Evolutionary conservation across 2,329 filamentous ascomycete genomes (phyloP), one percentile per base, ranked within the genome.

Genomic region (Beauveria caledonica): DNA sequence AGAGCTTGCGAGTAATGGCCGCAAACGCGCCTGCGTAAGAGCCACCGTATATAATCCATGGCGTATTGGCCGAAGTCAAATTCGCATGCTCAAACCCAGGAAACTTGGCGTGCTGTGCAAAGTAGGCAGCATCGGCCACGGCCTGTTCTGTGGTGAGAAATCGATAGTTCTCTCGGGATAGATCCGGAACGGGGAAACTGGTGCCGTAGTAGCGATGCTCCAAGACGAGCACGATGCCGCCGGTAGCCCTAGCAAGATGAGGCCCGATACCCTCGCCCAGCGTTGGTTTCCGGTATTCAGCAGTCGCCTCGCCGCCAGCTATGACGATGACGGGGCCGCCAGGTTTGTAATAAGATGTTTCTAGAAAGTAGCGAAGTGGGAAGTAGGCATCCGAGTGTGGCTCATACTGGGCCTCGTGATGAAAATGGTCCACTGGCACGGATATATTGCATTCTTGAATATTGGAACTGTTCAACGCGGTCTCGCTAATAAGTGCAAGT

Each of bases 201-300:
- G 78, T 80, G 60, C 91, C 91, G 69, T 96, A 96, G 77, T 95
- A 96, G 39, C 91, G 85, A 69, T 96, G 91, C 74, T 96, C 91
- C 2, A 96, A 80, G 45, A 95, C 82, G 1, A 96, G 87, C 2
- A 86, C 90, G 21, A 95, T 74, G 1, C 91, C 91, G 60, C 85
- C 77, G 0, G 88, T 90, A 1, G 87, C 87, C 65, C 86, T 76
- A 5, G 87, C 82, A 23, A 96, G 78, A 64, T 89, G 81, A 36
- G 85, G 79, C 0, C 90, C 78, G 54, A 96, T 87, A 55, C 91
- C 91, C 70, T 93, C 89, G 65, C 91, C 83, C 9, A 96, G 74
- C 68, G 82, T 92, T 0, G 82, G 80, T 19, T 94, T 74, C 13
- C 90, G 80, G 36, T 71, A 83, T 19, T 72, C 74, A 5, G 80